Conservation (phyloP, 805 yeast species). For the Wickerhamomyces subpelliculosus region DNA sequence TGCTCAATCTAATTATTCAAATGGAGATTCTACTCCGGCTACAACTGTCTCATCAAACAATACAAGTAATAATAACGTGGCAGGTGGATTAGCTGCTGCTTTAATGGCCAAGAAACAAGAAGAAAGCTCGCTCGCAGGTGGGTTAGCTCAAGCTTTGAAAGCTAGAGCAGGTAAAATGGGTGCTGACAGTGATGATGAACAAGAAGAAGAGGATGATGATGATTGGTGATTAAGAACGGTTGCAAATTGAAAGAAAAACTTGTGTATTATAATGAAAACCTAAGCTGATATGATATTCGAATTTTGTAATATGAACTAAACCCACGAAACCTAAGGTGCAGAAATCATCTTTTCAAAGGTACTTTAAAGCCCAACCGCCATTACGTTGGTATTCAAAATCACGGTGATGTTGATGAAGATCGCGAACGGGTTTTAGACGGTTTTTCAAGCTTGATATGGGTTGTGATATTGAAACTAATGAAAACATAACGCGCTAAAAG, state of each 20-base stretch:
- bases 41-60: constrained; percentile 14
- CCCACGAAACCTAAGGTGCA: too few species aligned
- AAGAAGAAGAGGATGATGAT: constrained; percentile 60
- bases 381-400: too few species aligned
- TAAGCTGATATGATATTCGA: too few species aligned
- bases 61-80: constrained; percentile 25
- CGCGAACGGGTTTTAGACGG: too few species aligned
- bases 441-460: too few species aligned
- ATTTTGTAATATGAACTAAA: too few species aligned
- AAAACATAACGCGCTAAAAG: too few species aligned
- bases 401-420: too few species aligned
- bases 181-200: constrained; percentile 60
- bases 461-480: too few species aligned
- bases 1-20: constrained; percentile 2
- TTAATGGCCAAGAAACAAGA: constrained; percentile 55
- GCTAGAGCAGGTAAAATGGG: constrained; percentile 64
- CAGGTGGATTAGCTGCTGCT: constrained; percentile 64
- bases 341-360: too few species aligned
- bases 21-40: constrained; percentile 6
- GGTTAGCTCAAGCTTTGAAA: constrained; percentile 81
- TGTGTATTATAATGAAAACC: too few species aligned
- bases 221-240: constrained; percentile 62
- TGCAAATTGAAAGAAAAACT: not conserved
- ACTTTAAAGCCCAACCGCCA: too few species aligned
- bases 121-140: constrained; percentile 65